Evolutionary conservation across 176 grass and related monocot genomes (phyloP).

Genomic region (Hordeum vulgare): MorexV3_pseudomolecules_assembly NC_058520.1:569431514-569432013

Average conservation of each 20-base stretch:
- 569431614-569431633: no score
- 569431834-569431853: neutral
- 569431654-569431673: no score
- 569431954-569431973: neutral
- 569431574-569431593: no score
- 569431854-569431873: neutral
- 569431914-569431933: neutral
- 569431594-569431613: no score
- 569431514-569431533: neutral
- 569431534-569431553: neutral
- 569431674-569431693: no score
- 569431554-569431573: neutral
- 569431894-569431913: no score
- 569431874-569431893: neutral
- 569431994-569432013: conserved; percentile 8
- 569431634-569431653: no score
- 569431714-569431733: no score
- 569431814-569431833: neutral
- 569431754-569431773: no score
- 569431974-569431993: conserved; percentile 6
- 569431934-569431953: neutral
- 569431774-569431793: no score
- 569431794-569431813: neutral
- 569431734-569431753: no score
- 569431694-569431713: no score